Evolutionary conservation across 768 basidiomycete species (phyloP).

Genomic region (Mycena galericulata): DNA sequence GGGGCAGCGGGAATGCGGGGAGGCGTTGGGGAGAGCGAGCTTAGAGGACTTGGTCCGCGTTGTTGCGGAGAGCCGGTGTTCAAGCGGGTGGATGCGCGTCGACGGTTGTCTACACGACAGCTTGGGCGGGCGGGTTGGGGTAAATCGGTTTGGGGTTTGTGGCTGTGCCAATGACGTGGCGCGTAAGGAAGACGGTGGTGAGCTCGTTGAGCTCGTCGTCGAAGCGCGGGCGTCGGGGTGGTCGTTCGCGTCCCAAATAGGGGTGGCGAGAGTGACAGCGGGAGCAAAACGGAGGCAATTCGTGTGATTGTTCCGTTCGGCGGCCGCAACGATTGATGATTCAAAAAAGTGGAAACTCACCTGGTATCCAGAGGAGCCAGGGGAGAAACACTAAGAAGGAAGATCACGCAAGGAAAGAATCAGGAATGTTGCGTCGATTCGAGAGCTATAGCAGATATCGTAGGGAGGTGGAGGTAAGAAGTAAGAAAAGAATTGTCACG

Average conservation of each 20-base stretch:
- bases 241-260: background rate
- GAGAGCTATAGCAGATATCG: background rate
- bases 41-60: background rate
- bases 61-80: background rate
- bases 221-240: background rate
- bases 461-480: background rate
- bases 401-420: background rate
- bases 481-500: background rate
- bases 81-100: background rate
- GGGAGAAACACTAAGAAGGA: background rate
- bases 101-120: background rate
- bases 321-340: background rate
- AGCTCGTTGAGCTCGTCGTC: background rate
- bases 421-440: background rate
- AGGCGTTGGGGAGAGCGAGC: background rate
- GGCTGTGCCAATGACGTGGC: background rate
- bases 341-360: slow-evolving; percentile 6
- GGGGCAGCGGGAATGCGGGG: background rate
- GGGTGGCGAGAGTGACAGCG: background rate
- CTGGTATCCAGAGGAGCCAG: background rate
- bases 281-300: slow-evolving; percentile 1
- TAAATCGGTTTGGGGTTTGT: background rate
- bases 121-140: background rate
- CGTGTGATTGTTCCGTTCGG: background rate
- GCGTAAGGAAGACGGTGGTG: background rate